A percentile compares a stretch with the other conserved stretches of the same genome.
Evolutionary conservation across 768 basidiomycete species (phyloP).

Genomic region (Boletus rubescentipes): DNA sequence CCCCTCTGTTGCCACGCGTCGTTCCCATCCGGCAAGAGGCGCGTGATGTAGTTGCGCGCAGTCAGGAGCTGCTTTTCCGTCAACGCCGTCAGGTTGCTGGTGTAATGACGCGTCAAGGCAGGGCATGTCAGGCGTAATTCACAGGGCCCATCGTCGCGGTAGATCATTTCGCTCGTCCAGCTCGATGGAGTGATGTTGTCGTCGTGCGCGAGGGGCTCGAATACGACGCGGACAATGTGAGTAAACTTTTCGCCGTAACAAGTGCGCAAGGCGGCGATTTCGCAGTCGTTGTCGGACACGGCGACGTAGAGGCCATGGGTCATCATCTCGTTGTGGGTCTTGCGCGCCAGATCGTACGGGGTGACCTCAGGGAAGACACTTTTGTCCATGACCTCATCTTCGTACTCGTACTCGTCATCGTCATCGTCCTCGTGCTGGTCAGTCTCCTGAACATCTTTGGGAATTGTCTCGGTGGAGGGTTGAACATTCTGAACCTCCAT

Average conservation of each 20-base stretch:
- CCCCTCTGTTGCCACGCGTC: neutral
- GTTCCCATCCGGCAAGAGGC: neutral
- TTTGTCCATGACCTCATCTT: neutral
- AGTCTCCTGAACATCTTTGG: neutral
- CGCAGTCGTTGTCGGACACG: conserved; percentile 2
- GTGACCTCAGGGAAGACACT: neutral
- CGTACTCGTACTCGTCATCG: no score
- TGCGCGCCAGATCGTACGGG: neutral
- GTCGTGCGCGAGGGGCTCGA: neutral
- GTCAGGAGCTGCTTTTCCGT: neutral
- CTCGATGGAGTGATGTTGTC: neutral
- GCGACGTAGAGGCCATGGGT: neutral
- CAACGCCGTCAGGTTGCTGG: neutral
- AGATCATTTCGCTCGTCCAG: neutral
- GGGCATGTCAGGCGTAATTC: conserved; percentile 3
- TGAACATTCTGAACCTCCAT: neutral
- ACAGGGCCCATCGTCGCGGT: neutral
- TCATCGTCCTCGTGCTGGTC: neutral
- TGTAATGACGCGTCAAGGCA: neutral
- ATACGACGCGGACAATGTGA: neutral
- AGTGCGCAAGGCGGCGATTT: conserved; percentile 2
- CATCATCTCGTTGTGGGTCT: neutral
- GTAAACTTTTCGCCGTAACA: neutral
- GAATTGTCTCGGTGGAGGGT: neutral
- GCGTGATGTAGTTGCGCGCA: neutral